Percentiles rank a stretch among this genome's conserved stretches.
Conservation (phyloP, 805 yeast genomes). For the Yarrowia alimentaria region DNA sequence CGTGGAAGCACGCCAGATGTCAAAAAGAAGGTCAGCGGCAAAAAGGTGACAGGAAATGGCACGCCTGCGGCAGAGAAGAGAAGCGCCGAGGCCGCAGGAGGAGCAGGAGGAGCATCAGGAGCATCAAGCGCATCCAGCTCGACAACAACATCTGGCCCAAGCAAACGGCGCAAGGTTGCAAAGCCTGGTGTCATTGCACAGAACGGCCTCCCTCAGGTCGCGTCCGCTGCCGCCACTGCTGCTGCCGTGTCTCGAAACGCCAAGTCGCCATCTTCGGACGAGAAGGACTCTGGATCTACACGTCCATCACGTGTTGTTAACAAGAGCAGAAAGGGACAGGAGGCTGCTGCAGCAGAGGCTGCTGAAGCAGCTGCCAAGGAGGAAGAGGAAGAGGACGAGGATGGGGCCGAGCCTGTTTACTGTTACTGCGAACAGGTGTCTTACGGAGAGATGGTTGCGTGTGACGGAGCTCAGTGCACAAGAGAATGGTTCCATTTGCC, state of each 20-base stretch:
- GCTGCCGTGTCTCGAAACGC: constrained; percentile 7
- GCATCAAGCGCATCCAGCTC: no score
- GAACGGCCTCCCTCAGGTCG: constrained; percentile 1
- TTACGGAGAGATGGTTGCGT: constrained; percentile 98
- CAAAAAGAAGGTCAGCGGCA: constrained; percentile 11
- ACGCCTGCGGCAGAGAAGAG: background rate
- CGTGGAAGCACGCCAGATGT: no score
- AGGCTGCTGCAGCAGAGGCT: constrained; percentile 16
- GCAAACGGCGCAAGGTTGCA: constrained; percentile 6
- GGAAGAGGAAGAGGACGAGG: constrained; percentile 34
- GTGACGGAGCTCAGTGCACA: constrained; percentile 91
- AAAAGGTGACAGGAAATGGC: constrained; percentile 8
- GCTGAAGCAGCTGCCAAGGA: constrained; percentile 22
- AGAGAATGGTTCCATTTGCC: constrained; percentile 96
- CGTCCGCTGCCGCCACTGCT: constrained; percentile 6
- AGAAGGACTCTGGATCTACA: constrained; percentile 16
- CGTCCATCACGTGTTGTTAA: constrained; percentile 4
- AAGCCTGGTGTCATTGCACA: no score
- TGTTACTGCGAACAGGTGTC: constrained; percentile 97
- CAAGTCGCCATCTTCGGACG: constrained; percentile 23
- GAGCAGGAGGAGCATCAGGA: no score
- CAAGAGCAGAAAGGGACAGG: constrained; percentile 26
- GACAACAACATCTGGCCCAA: no score
- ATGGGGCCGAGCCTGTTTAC: constrained; percentile 71
- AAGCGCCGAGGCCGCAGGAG: background rate